These are phyloP conservation scores for Naegleria lovaniensis DNA, from an alignment of 208 protist genomes.

Conservation along the genomic window DNA sequence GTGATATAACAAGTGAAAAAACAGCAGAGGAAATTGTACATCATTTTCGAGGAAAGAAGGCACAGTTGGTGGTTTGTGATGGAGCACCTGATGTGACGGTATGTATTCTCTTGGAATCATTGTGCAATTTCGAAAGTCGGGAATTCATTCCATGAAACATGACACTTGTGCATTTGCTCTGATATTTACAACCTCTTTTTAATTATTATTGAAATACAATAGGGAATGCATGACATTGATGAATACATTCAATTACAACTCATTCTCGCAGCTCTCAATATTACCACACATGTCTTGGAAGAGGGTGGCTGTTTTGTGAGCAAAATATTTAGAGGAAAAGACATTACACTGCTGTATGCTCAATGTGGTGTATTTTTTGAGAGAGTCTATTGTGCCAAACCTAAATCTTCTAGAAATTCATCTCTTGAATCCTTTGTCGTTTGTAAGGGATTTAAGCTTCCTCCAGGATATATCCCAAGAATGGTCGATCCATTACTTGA, in stretches of 20 bases:
- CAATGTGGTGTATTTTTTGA: slow-evolving; percentile 93
- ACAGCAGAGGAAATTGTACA: slow-evolving; percentile 25
- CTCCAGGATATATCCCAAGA: slow-evolving; percentile 61
- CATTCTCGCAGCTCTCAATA: slow-evolving; percentile 90
- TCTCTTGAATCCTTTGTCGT: slow-evolving; percentile 91
- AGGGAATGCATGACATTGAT: slow-evolving; percentile 96
- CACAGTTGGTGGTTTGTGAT: slow-evolving; percentile 96
- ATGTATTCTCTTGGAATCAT: neutral
- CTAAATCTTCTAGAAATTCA: slow-evolving; percentile 85
- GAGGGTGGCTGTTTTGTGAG: slow-evolving; percentile 85
- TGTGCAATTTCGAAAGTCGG: slow-evolving; percentile 20
- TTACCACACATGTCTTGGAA: slow-evolving; percentile 88
- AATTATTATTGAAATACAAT: too few species aligned
- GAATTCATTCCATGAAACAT: too few species aligned
- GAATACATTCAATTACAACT: slow-evolving; percentile 97
- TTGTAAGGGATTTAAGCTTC: slow-evolving; percentile 79
- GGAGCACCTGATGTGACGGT: slow-evolving; percentile 90
- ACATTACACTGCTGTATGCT: slow-evolving; percentile 54
- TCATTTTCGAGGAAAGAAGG: slow-evolving; percentile 49
- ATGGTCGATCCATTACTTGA: slow-evolving; percentile 52
- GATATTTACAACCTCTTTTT: too few species aligned
- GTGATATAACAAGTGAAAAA: slow-evolving; percentile 51
- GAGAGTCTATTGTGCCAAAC: slow-evolving; percentile 89
- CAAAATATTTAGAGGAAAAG: slow-evolving; percentile 96
- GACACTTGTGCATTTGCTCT: too few species aligned